phyloP scores from a whole-genome alignment of 352 stramenopile genomes.

The Globisporangium rhizosaccharum region DNA sequence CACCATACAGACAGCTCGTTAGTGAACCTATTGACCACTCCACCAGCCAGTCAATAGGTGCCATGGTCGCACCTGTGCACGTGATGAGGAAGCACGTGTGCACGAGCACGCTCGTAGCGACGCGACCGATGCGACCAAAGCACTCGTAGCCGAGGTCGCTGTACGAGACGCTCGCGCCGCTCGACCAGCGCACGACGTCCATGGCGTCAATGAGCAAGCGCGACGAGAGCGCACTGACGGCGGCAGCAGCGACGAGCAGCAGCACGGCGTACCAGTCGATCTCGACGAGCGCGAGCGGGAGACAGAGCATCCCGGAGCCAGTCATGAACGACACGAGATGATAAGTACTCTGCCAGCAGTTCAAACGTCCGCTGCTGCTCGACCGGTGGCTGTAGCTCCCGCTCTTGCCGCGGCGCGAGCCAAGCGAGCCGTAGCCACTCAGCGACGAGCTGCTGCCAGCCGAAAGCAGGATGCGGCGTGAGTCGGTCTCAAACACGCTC shows the following conservation, averaged over 20 bases:
- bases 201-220: conserved; percentile 66
- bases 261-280: conserved; percentile 75
- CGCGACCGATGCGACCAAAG: conserved; percentile 40
- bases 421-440: conserved; percentile 22
- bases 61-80: conserved; percentile 27
- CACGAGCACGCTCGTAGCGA: conserved; percentile 37
- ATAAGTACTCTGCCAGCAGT: conserved; percentile 58
- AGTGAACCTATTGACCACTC: neutral
- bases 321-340: conserved; percentile 75
- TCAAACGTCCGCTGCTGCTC: conserved; percentile 21
- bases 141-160: conserved; percentile 67
- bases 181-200: conserved; percentile 64
- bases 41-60: neutral
- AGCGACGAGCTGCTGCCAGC: conserved; percentile 30
- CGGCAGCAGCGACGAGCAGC: conserved; percentile 41
- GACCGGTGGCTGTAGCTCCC: conserved; percentile 16
- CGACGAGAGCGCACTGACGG: conserved; percentile 55
- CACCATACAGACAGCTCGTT: neutral
- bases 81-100: conserved; percentile 57
- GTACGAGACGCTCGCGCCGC: conserved; percentile 54
- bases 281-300: conserved; percentile 70
- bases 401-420: conserved; percentile 14
- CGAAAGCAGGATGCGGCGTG: conserved; percentile 13
- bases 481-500: conserved; percentile 6
- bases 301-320: conserved; percentile 63